phyloP scores from a whole-genome alignment of 305 asterid genomes.

The Euphrasia arctica region DNA sequence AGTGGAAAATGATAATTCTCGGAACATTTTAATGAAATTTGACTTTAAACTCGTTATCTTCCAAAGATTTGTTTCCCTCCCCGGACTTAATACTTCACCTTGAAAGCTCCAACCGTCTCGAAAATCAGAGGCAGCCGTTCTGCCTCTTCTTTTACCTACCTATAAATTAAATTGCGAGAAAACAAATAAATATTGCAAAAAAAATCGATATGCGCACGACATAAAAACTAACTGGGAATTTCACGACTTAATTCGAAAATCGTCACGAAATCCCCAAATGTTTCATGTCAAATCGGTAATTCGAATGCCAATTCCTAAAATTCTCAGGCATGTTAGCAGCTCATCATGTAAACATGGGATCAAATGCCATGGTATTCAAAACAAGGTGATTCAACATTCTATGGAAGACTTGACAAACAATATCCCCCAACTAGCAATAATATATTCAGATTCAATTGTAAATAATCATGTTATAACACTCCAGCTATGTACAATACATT shows the following conservation, averaged over 20 bases:
- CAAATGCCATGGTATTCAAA: no score
- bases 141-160: constrained; percentile 89
- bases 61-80: constrained; percentile 92
- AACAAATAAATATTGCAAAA: neutral
- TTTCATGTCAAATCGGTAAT: no score
- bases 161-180: constrained; percentile 14
- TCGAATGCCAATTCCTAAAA: no score
- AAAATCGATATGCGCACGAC: constrained; percentile 7
- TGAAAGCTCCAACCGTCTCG: constrained; percentile 93
- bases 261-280: no score
- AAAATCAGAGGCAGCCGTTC: constrained; percentile 72
- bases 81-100: constrained; percentile 93
- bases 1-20: constrained; percentile 1
- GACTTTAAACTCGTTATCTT: constrained; percentile 37
- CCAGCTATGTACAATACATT: neutral
- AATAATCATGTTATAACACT: no score
- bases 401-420: no score
- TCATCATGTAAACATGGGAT: no score
- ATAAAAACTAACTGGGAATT: no score
- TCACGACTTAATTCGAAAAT: no score
- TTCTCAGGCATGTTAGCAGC: no score
- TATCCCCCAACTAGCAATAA: no score
- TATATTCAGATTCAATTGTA: constrained; percentile 1
- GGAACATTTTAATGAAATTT: neutral
- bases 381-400: no score